phyloP scores from a whole-genome alignment of 2,329 filamentous ascomycete species.

The Cordyceps sp. region DNA sequence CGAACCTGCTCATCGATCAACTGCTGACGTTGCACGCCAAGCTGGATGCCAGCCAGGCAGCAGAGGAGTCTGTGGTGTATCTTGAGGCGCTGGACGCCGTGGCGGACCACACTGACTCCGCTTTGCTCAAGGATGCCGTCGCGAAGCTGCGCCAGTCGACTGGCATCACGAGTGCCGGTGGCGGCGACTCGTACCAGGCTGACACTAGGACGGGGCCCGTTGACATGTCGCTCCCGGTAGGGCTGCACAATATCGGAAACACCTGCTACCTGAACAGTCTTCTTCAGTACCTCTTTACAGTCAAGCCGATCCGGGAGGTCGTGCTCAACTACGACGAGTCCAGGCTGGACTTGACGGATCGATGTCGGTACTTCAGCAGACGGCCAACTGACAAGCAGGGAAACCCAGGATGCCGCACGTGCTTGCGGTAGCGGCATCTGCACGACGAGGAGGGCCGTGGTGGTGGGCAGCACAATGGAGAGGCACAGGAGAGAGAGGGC shows the following conservation, averaged over 20 bases:
- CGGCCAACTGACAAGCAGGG: too few relatives aligned
- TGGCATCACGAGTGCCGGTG: conserved; percentile 1
- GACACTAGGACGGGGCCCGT: conserved; percentile 5
- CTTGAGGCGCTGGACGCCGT: conserved; percentile 19
- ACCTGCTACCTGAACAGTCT: conserved; percentile 97
- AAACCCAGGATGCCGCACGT: too few relatives aligned
- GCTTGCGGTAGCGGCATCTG: too few relatives aligned
- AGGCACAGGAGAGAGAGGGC: too few relatives aligned
- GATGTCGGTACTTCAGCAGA: too few relatives aligned
- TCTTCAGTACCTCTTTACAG: conserved; percentile 85
- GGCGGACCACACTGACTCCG: conserved; percentile 12
- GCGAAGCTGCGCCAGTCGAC: conserved; percentile 9
- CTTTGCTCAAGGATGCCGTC: conserved; percentile 9
- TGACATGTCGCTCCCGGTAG: conserved; percentile 53
- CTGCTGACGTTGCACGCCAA: conserved; percentile 4
- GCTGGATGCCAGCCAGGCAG: conserved; percentile 11
- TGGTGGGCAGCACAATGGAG: too few relatives aligned
- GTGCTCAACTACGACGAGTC: conserved; percentile 60
- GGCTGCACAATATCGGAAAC: conserved; percentile 85
- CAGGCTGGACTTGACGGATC: conserved; percentile 51
- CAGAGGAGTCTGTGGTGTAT: conserved; percentile 13
- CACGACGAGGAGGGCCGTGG: too few relatives aligned
- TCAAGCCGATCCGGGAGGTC: conserved; percentile 65
- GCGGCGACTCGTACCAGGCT: conserved; percentile 2
- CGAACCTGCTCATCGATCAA: too few relatives aligned